phyloP scores from a whole-genome alignment of 1,284 basidiomycete species.

The Microbotryomycetes sp. region DNA sequence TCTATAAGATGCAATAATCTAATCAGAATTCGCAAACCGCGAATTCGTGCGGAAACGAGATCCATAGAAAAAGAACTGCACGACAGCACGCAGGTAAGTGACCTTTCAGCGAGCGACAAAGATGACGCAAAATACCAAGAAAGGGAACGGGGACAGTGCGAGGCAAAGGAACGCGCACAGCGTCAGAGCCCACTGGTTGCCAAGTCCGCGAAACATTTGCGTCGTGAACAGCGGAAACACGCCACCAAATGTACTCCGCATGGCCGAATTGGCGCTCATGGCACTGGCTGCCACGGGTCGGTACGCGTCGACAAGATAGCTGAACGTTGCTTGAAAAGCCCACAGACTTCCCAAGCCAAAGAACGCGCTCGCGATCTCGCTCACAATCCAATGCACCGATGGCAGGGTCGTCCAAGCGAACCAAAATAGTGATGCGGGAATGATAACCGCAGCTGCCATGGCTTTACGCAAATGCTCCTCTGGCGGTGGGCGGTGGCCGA shows the following conservation, averaged over 20 bases:
- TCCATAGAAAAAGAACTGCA: slow-evolving; percentile 27
- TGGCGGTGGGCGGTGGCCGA: slow-evolving; percentile 51
- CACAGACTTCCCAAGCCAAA: slow-evolving; percentile 53
- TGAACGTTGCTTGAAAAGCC: slow-evolving; percentile 61
- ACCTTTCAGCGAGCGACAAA: neutral
- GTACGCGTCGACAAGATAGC: slow-evolving; percentile 54
- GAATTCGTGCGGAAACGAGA: neutral
- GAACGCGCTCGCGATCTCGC: slow-evolving; percentile 8
- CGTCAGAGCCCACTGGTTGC: slow-evolving; percentile 17
- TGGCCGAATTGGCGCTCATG: slow-evolving; percentile 63
- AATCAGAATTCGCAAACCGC: neutral
- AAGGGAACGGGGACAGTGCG: slow-evolving; percentile 26
- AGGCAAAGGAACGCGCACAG: slow-evolving; percentile 17
- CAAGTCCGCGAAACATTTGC: slow-evolving; percentile 24
- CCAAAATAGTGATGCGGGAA: slow-evolving; percentile 61
- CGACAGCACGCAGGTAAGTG: neutral
- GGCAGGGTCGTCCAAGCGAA: slow-evolving; percentile 64
- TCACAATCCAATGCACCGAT: slow-evolving; percentile 56
- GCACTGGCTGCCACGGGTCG: slow-evolving; percentile 68
- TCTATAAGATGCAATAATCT: too few species aligned
- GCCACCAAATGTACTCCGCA: slow-evolving; percentile 60
- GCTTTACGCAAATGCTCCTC: slow-evolving; percentile 62
- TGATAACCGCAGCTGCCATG: slow-evolving; percentile 59
- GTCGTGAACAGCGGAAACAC: slow-evolving; percentile 36
- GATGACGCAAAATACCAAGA: slow-evolving; percentile 7